These are phyloP conservation scores for Blastobotrys robertii DNA, from an alignment of 805 yeast species.

Conservation along the genomic window DNA sequence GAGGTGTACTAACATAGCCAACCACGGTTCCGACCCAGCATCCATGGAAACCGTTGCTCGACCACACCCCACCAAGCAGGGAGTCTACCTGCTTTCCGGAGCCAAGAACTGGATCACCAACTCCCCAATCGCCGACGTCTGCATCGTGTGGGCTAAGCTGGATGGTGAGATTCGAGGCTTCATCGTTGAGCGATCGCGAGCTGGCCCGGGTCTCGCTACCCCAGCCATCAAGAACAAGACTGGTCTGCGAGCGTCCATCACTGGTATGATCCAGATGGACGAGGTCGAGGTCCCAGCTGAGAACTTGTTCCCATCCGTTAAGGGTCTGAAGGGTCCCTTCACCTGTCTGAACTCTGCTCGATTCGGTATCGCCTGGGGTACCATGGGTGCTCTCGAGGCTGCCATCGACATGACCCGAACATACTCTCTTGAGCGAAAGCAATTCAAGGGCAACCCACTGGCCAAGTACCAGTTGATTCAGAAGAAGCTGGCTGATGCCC, in stretches of 20 bases:
- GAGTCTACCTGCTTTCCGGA: conserved; percentile 32
- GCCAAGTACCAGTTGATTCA: conserved; percentile 34
- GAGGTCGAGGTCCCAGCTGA: conserved; percentile 36
- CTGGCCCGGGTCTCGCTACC: conserved; percentile 27
- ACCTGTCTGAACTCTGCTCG: conserved; percentile 36
- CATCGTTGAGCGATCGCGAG: conserved; percentile 30
- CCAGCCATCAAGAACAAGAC: conserved; percentile 33
- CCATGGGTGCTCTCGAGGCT: conserved; percentile 36
- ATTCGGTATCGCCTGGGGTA: conserved; percentile 36
- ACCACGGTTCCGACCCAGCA: conserved; percentile 52
- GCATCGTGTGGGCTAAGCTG: conserved; percentile 36
- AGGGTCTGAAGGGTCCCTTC: conserved; percentile 37
- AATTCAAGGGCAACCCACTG: conserved; percentile 30
- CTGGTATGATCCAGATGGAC: conserved; percentile 36
- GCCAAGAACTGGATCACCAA: conserved; percentile 38
- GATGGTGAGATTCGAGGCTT: conserved; percentile 36
- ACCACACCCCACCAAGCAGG: conserved; percentile 33
- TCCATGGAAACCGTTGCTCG: conserved; percentile 47
- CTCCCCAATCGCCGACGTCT: conserved; percentile 36
- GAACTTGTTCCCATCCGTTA: conserved; percentile 30
- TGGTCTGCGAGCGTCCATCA: conserved; percentile 33
- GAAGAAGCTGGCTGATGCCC: conserved; percentile 34
- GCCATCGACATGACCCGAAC: conserved; percentile 29
- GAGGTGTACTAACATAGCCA: conserved; percentile 26
- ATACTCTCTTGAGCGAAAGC: conserved; percentile 32